These are phyloP conservation scores for Leccinum aurantiacum DNA, from an alignment of 768 basidiomycete genomes.

Conservation along the genomic window DNA sequence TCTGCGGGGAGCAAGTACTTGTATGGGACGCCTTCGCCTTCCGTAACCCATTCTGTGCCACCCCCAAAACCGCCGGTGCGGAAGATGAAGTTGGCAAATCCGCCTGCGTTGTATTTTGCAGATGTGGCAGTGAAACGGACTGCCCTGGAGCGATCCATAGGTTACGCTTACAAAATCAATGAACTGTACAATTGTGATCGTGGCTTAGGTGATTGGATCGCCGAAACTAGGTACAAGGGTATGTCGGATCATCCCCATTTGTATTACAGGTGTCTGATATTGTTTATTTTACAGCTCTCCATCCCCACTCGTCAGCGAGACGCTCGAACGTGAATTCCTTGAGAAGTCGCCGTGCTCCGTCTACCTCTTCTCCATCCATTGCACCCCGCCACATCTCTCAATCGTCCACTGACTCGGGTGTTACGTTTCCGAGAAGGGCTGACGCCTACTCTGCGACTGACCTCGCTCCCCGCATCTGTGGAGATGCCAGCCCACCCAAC, in stretches of 20 bases:
- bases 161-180: constrained; percentile 82
- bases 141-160: constrained; percentile 63
- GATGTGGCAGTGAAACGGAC: constrained; percentile 60
- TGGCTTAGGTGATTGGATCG: constrained; percentile 76
- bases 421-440: constrained; percentile 76
- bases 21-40: constrained; percentile 27
- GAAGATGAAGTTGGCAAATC: constrained; percentile 44
- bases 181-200: constrained; percentile 75
- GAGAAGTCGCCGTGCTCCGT: constrained; percentile 31
- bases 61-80: constrained; percentile 24
- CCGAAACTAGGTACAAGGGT: constrained; percentile 58
- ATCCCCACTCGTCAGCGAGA: constrained; percentile 23
- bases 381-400: constrained; percentile 69
- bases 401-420: constrained; percentile 71
- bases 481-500: constrained; percentile 53
- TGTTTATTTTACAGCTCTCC: constrained; percentile 16
- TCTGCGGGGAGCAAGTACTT: constrained; percentile 25
- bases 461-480: constrained; percentile 47
- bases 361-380: constrained; percentile 44
- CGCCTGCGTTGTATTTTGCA: constrained; percentile 67
- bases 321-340: constrained; percentile 29
- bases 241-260: constrained; percentile 4
- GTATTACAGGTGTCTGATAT: constrained; percentile 6
- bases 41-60: constrained; percentile 35
- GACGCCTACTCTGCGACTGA: constrained; percentile 81